These are phyloP conservation scores for Helianthus annuus DNA, from an alignment of 129 eudicot genomes.

Conservation along the genomic window DNA sequence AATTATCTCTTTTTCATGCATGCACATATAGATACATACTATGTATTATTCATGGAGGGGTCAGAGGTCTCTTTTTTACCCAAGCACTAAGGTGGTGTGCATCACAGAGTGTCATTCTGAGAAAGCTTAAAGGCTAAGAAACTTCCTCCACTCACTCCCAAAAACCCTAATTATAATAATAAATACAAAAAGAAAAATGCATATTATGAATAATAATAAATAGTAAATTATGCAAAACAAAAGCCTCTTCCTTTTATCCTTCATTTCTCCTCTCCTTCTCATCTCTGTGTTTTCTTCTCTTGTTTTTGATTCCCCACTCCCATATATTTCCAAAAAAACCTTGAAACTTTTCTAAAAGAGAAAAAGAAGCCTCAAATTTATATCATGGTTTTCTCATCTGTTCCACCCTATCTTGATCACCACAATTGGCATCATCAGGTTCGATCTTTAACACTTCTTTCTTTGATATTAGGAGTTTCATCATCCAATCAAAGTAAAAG, in stretches of 20 bases:
- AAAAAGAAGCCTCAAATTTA: slow-evolving; percentile 41
- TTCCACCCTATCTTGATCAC: slow-evolving; percentile 67
- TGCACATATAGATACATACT: slow-evolving; percentile 20
- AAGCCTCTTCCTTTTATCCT: slow-evolving; percentile 44
- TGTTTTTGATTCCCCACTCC: slow-evolving; percentile 49
- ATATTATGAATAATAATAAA: slow-evolving; percentile 12
- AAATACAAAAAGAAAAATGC: slow-evolving; percentile 51
- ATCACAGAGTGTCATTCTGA: slow-evolving; percentile 28
- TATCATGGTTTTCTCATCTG: slow-evolving; percentile 70
- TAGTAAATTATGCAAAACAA: slow-evolving; percentile 23
- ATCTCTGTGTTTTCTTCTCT: slow-evolving; percentile 24
- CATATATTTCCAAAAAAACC: slow-evolving; percentile 65
- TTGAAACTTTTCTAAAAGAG: slow-evolving; percentile 57
- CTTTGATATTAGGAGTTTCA: slow-evolving; percentile 10
- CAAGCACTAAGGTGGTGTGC: slow-evolving; percentile 48
- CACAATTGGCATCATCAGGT: slow-evolving; percentile 76
- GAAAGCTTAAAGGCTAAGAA: slow-evolving; percentile 71
- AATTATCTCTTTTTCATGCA: slow-evolving; percentile 15
- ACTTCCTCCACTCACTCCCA: slow-evolving; percentile 51
- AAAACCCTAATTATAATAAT: slow-evolving; percentile 61
- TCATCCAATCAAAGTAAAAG: slow-evolving; percentile 38
- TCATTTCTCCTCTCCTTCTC: slow-evolving; percentile 36
- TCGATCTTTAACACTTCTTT: slow-evolving; percentile 22
- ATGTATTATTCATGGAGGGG: slow-evolving; percentile 21
- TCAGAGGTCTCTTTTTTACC: slow-evolving; percentile 41